These are phyloP conservation scores for Zoysia matrella DNA, from an alignment of 202 grass and related monocot species.

Conservation along the genomic window DNA sequence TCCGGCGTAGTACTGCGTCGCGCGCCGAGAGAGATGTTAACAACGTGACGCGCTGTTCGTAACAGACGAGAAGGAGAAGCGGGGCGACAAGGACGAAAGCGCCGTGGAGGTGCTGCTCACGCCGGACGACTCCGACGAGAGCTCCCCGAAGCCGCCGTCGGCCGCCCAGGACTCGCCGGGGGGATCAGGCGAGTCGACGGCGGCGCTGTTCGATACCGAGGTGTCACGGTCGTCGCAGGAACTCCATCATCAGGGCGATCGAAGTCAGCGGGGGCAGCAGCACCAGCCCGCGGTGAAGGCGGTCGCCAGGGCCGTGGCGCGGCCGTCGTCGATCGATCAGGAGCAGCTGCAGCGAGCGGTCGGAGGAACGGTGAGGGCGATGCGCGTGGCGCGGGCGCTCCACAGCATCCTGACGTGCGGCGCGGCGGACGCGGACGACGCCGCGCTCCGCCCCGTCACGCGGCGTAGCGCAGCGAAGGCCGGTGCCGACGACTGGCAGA, in stretches of 20 bases:
- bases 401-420: conserved; percentile 65
- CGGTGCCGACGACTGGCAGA: not conserved
- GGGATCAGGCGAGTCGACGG: not conserved
- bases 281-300: not conserved
- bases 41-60: not conserved
- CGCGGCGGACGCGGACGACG: conserved; percentile 47
- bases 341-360: not conserved
- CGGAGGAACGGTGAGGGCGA: not conserved
- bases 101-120: not conserved
- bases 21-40: not conserved
- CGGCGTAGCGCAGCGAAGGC: not conserved
- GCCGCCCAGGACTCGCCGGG: conserved; percentile 30
- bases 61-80: conserved; percentile 24
- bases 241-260: too few species aligned
- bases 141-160: conserved; percentile 39
- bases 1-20: not conserved
- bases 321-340: too few species aligned
- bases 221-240: not conserved
- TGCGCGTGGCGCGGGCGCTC: conserved; percentile 46
- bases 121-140: conserved; percentile 27
- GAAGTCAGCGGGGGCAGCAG: not conserved
- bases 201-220: conserved; percentile 11
- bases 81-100: not conserved
- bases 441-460: conserved; percentile 41
- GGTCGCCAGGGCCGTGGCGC: too few species aligned